Evolutionary conservation across 257 asterid species (phyloP).

Genomic region (Solanum boliviense): DNA sequence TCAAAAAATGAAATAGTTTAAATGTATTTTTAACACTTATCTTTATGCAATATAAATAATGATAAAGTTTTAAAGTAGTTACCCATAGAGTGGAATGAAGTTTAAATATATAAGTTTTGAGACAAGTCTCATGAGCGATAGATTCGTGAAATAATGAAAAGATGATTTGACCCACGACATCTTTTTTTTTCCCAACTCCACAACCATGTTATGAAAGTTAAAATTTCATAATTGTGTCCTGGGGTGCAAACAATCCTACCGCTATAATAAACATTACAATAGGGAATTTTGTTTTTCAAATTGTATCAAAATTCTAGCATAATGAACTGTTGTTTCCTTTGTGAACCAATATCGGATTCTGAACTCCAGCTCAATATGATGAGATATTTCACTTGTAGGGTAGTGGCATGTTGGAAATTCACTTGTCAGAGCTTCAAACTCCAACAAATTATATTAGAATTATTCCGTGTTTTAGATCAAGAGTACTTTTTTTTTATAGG

Average conservation of each 20-base stretch:
- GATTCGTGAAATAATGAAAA: not conserved
- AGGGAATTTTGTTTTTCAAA: too few species aligned
- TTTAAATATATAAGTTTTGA: too few species aligned
- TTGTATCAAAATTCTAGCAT: not conserved
- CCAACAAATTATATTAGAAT: too few species aligned
- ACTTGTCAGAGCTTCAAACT: not conserved
- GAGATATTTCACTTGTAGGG: too few species aligned
- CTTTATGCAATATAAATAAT: too few species aligned
- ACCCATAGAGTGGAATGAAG: not conserved
- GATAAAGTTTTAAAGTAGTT: not conserved
- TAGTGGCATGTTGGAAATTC: not conserved
- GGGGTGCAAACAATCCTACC: too few species aligned
- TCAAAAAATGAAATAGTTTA: too few species aligned
- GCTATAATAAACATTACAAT: not conserved
- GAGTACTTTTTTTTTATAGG: too few species aligned
- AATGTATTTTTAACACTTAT: too few species aligned
- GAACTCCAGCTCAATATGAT: not conserved
- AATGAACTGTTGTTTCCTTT: too few species aligned
- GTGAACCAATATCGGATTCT: not conserved
- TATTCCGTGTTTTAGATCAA: too few species aligned
- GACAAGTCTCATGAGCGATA: too few species aligned
- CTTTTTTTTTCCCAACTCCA: not conserved
- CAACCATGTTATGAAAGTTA: not conserved
- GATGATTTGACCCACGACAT: not conserved
- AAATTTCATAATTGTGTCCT: not conserved